phyloP scores from a whole-genome alignment of 768 basidiomycete genomes.

The Russula dissimulans region DNA sequence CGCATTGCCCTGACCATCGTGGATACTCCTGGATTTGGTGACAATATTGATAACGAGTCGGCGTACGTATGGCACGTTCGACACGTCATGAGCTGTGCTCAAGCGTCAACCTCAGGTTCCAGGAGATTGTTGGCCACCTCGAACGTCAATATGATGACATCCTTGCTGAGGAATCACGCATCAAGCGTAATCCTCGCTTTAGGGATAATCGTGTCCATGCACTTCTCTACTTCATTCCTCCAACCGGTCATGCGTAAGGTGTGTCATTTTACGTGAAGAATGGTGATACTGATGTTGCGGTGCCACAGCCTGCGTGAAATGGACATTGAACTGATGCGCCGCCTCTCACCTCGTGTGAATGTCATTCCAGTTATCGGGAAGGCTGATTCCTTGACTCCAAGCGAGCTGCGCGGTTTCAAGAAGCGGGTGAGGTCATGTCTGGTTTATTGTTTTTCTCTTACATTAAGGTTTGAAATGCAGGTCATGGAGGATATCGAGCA shows the following conservation, averaged over 20 bases:
- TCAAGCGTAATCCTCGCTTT: constrained; percentile 99
- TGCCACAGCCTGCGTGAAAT: constrained; percentile 78
- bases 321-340: constrained; percentile 98
- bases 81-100: not conserved
- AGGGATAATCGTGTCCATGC: constrained; percentile 97
- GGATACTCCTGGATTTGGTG: constrained; percentile 97
- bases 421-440: constrained; percentile 52
- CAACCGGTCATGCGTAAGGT: constrained; percentile 90
- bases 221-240: constrained; percentile 95
- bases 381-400: constrained; percentile 89
- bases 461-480: constrained; percentile 33
- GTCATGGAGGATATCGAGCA: constrained; percentile 99
- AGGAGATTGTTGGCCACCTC: constrained; percentile 92
- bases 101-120: constrained; percentile 51
- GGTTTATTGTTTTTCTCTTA: not conserved
- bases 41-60: constrained; percentile 98
- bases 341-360: constrained; percentile 94
- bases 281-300: constrained; percentile 1
- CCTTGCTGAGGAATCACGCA: constrained; percentile 94
- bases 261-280: not conserved
- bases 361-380: constrained; percentile 98
- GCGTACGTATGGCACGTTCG: constrained; percentile 50
- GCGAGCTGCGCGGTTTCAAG: constrained; percentile 92
- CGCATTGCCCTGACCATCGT: constrained; percentile 97
- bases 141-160: constrained; percentile 99